A percentile compares a stretch with the other conserved stretches of the same genome.
Evolutionary conservation across 192 early-diverging fungal genomes (phyloP).

Genomic region (Thoreauomyces humboldtii): DNA sequence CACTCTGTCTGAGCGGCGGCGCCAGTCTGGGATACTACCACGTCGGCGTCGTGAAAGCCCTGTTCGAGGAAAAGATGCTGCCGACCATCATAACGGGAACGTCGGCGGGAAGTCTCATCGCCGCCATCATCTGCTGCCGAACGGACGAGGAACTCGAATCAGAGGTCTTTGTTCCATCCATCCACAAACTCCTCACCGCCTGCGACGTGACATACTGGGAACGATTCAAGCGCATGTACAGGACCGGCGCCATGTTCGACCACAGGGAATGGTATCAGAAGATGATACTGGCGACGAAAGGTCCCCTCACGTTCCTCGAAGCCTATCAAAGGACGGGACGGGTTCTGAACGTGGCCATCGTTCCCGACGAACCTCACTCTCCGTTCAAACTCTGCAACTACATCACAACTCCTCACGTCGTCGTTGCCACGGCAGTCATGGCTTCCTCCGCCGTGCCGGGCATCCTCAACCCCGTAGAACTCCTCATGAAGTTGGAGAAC

Average conservation of each 20-base stretch:
- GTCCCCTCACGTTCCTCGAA: slow-evolving; percentile 85
- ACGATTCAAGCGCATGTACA: slow-evolving; percentile 27
- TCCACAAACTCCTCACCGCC: slow-evolving; percentile 52
- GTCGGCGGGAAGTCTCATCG: slow-evolving; percentile 54
- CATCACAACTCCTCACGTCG: slow-evolving; percentile 71
- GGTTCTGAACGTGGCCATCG: slow-evolving; percentile 81
- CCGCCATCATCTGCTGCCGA: slow-evolving; percentile 65
- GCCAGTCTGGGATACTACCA: slow-evolving; percentile 54
- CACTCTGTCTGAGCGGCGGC: slow-evolving; percentile 77
- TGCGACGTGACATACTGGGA: slow-evolving; percentile 39
- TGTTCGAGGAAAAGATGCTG: slow-evolving; percentile 65
- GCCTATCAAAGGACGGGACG: slow-evolving; percentile 86
- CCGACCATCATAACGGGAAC: slow-evolving; percentile 81
- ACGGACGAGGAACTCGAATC: slow-evolving; percentile 60
- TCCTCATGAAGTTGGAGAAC: slow-evolving; percentile 68
- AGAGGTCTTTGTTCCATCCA: slow-evolving; percentile 52
- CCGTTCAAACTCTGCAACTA: slow-evolving; percentile 86
- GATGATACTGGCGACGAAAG: slow-evolving; percentile 29
- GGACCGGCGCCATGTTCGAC: slow-evolving; percentile 41
- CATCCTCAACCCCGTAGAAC: slow-evolving; percentile 75
- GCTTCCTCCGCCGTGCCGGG: slow-evolving; percentile 85
- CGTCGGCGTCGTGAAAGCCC: slow-evolving; percentile 61
- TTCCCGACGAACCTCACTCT: slow-evolving; percentile 68
- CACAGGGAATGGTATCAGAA: slow-evolving; percentile 29
- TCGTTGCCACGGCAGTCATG: slow-evolving; percentile 84